These are phyloP conservation scores for Auriculariales sp. DNA, from an alignment of 768 basidiomycete genomes.

Conservation along the genomic window DNA sequence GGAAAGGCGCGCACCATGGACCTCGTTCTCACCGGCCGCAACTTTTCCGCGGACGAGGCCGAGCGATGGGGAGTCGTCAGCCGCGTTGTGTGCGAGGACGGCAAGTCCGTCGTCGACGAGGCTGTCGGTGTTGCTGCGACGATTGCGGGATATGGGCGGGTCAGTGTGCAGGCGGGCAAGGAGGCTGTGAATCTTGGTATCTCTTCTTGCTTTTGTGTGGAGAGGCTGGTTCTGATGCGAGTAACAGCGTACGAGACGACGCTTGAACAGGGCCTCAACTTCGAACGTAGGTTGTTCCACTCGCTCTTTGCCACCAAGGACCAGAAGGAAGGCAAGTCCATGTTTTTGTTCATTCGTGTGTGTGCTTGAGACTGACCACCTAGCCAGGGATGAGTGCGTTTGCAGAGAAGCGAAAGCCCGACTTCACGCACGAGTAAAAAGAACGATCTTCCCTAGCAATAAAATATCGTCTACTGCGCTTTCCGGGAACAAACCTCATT, in stretches of 20 bases:
- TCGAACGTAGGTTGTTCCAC: slow-evolving; percentile 37
- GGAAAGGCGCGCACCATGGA: slow-evolving; percentile 39
- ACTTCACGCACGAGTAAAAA: slow-evolving; percentile 28
- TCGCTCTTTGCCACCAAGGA: slow-evolving; percentile 33
- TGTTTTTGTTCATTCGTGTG: background rate
- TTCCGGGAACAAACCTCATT: too few species aligned
- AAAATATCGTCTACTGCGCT: background rate
- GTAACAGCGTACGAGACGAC: slow-evolving; percentile 30
- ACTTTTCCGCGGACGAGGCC: slow-evolving; percentile 30
- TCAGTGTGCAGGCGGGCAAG: slow-evolving; percentile 26
- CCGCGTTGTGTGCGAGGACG: slow-evolving; percentile 24
- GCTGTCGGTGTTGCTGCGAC: slow-evolving; percentile 24
- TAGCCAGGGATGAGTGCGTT: slow-evolving; percentile 30
- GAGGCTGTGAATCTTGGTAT: slow-evolving; percentile 35
- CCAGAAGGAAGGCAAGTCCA: slow-evolving; percentile 23
- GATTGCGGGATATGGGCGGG: slow-evolving; percentile 19
- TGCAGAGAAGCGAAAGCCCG: slow-evolving; percentile 29
- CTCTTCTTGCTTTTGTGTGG: background rate
- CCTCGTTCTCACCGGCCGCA: slow-evolving; percentile 36
- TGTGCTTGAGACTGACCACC: background rate
- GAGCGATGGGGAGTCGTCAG: slow-evolving; percentile 32
- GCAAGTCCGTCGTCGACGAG: slow-evolving; percentile 25
- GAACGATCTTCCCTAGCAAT: too few species aligned
- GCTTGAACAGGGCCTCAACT: slow-evolving; percentile 27
- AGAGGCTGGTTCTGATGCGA: background rate